phyloP scores from a whole-genome alignment of 2,329 filamentous ascomycete genomes.

The Paraphoma chrysanthemicola region DNA sequence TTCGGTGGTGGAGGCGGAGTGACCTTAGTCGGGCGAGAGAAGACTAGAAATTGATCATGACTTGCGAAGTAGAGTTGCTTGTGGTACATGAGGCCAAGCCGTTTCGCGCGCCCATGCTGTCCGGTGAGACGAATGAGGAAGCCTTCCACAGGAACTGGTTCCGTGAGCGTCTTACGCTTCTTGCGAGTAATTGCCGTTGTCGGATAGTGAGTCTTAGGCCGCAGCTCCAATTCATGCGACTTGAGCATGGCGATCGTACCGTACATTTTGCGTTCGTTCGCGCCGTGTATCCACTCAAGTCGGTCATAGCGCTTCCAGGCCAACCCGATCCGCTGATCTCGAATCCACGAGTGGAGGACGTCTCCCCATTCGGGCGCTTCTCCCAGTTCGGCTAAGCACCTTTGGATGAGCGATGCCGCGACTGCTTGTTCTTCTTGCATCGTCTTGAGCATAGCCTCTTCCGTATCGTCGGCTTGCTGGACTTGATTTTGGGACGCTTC shows the following conservation, averaged over 20 bases:
- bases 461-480: constrained; percentile 53
- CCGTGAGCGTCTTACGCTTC: constrained; percentile 55
- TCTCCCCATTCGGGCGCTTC: constrained; percentile 65
- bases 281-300: constrained; percentile 71
- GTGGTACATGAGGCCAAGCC: constrained; percentile 67
- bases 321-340: constrained; percentile 66
- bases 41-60: constrained; percentile 69
- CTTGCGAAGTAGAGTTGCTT: constrained; percentile 71
- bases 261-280: constrained; percentile 72
- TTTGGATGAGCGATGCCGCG: constrained; percentile 62
- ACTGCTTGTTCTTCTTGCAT: constrained; percentile 62
- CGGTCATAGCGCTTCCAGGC: constrained; percentile 74
- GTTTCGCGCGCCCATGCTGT: constrained; percentile 65
- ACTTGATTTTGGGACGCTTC: constrained; percentile 53
- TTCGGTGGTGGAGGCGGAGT: constrained; percentile 64
- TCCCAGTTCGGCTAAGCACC: constrained; percentile 66
- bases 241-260: constrained; percentile 71
- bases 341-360: constrained; percentile 65
- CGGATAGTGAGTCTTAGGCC: constrained; percentile 70
- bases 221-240: constrained; percentile 70
- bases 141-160: constrained; percentile 69
- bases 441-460: constrained; percentile 54
- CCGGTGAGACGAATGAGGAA: constrained; percentile 71
- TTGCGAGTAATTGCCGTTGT: constrained; percentile 54
- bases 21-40: constrained; percentile 66